Evolutionary conservation across 2,329 filamentous ascomycete genomes (phyloP).

Genomic region (Sarocladiaceae sp.): DNA sequence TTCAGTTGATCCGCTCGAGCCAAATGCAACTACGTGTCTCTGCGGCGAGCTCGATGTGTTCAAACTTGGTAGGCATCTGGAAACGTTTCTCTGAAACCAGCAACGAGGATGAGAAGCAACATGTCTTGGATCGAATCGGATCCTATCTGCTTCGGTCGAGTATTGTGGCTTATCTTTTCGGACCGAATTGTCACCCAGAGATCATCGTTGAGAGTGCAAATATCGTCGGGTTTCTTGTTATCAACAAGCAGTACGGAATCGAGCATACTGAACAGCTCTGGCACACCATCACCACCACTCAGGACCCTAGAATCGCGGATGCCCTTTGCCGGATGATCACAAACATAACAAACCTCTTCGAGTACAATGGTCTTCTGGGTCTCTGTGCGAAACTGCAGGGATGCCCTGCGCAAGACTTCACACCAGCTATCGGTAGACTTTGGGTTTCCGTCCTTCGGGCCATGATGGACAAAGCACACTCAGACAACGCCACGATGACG

Average conservation of each 20-base stretch:
- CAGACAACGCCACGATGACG: conserved; percentile 28
- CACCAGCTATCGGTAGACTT: conserved; percentile 56
- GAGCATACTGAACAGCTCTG: conserved; percentile 77
- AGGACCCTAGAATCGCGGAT: conserved; percentile 79
- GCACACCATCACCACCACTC: conserved; percentile 75
- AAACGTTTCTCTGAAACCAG: conserved; percentile 34
- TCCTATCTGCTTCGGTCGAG: conserved; percentile 65
- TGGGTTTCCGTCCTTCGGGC: conserved; percentile 53
- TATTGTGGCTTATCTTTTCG: conserved; percentile 81
- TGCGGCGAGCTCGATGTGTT: conserved; percentile 71
- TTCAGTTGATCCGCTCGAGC: conserved; percentile 72
- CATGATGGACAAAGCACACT: conserved; percentile 37
- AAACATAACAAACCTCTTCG: conserved; percentile 44
- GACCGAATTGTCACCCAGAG: conserved; percentile 87
- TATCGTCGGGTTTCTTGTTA: conserved; percentile 80
- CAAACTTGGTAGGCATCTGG: conserved; percentile 65
- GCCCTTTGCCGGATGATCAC: conserved; percentile 67
- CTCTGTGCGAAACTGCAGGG: conserved; percentile 66
- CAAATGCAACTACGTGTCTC: conserved; percentile 87
- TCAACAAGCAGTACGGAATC: conserved; percentile 68
- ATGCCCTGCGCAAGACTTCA: conserved; percentile 61
- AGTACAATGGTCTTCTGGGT: conserved; percentile 51
- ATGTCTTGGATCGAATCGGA: conserved; percentile 63
- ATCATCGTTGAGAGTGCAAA: conserved; percentile 78
- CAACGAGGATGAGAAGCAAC: conserved; percentile 29